phyloP scores from a whole-genome alignment of 768 basidiomycete species.

The Porpolomopsis calyptriformis region DNA sequence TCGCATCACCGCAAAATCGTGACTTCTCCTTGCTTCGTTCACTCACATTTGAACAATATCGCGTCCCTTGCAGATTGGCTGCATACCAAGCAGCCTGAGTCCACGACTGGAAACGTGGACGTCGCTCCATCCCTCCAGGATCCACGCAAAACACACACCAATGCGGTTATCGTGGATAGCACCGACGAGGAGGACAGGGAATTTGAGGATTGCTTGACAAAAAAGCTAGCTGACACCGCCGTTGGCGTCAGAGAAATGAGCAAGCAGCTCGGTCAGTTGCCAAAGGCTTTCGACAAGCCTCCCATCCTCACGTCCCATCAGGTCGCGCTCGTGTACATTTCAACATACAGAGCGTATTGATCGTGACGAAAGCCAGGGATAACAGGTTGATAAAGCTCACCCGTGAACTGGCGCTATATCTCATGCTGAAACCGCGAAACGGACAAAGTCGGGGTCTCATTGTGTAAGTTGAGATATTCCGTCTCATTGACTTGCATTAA shows the following conservation, averaged over 20 bases:
- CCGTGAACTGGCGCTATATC: slow-evolving; percentile 84
- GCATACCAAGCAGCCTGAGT: slow-evolving; percentile 31
- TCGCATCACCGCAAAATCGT: slow-evolving; percentile 22
- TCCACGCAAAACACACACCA: slow-evolving; percentile 13
- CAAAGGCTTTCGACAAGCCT: slow-evolving; percentile 1
- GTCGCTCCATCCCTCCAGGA: slow-evolving; percentile 33
- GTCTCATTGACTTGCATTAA: background rate
- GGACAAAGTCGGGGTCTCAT: slow-evolving; percentile 67
- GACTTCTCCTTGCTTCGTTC: slow-evolving; percentile 84
- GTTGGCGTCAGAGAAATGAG: slow-evolving; percentile 97
- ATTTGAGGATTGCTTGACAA: slow-evolving; percentile 70
- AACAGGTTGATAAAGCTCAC: slow-evolving; percentile 94
- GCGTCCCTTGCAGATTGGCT: slow-evolving; percentile 73
- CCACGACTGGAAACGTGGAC: slow-evolving; percentile 13
- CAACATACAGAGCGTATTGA: slow-evolving; percentile 85
- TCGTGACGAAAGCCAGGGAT: slow-evolving; percentile 96
- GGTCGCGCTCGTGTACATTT: slow-evolving; percentile 87
- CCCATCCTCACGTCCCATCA: slow-evolving; percentile 23
- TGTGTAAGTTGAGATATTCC: slow-evolving; percentile 45
- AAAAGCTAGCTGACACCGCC: slow-evolving; percentile 91
- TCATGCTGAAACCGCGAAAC: slow-evolving; percentile 78
- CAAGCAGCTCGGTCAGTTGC: slow-evolving; percentile 79
- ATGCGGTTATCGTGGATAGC: slow-evolving; percentile 5
- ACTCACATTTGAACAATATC: slow-evolving; percentile 80
- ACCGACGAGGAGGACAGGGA: slow-evolving; percentile 54